Evolutionary conservation across 2,329 filamentous ascomycete genomes (phyloP).

Genomic region (Penicillium sp.): DNA sequence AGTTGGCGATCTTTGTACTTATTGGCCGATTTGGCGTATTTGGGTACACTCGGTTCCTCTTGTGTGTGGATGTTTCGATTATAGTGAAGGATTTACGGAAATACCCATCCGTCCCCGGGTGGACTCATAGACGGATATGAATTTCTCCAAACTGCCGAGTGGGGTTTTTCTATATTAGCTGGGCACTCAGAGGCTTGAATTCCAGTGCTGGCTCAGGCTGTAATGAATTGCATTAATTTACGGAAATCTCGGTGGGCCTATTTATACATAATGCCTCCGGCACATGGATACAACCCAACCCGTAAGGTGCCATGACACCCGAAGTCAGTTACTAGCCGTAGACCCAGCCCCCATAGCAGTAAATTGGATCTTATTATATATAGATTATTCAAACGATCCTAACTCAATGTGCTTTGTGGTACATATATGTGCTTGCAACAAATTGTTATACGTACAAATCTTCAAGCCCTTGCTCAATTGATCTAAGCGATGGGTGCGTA

Average conservation of each 20-base stretch:
- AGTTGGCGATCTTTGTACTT: not conserved
- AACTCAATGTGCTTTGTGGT: not conserved
- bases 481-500: conserved; percentile 26
- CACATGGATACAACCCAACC: no score
- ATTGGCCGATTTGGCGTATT: not conserved
- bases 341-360: not conserved
- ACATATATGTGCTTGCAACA: not conserved
- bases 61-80: not conserved
- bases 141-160: not conserved
- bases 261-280: no score
- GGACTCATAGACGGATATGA: not conserved
- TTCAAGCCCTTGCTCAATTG: not conserved
- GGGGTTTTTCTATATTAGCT: not conserved
- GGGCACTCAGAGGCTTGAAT: not conserved
- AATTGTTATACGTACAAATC: not conserved
- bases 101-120: not conserved
- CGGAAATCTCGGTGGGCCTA: not conserved
- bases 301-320: no score
- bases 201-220: not conserved
- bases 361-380: not conserved
- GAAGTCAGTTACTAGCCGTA: not conserved
- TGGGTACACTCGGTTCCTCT: not conserved
- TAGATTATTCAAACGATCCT: not conserved
- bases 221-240: not conserved
- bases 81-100: not conserved